Conservation (phyloP, 176 grass and related monocot genomes). For the Oryza coarctata region DNA sequence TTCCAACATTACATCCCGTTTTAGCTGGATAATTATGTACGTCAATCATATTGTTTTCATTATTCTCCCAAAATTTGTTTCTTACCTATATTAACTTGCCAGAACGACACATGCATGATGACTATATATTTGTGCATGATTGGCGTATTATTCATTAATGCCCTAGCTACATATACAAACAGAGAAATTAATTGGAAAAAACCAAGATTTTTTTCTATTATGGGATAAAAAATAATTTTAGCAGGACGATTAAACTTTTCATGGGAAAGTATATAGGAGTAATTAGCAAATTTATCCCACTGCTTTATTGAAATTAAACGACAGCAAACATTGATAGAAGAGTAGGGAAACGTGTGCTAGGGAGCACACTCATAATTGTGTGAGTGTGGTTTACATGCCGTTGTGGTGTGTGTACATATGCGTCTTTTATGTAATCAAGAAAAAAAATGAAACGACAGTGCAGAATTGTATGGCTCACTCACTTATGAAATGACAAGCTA, state of each 20-base stretch:
- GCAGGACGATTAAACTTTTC: neutral
- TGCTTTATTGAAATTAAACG: neutral
- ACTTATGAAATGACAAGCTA: too few relatives aligned
- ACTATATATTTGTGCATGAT: neutral
- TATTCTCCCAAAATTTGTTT: neutral
- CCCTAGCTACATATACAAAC: neutral
- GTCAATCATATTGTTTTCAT: neutral
- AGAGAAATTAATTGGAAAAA: neutral
- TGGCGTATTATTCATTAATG: neutral
- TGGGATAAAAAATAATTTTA: too few relatives aligned
- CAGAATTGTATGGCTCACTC: too few relatives aligned
- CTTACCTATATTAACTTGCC: neutral
- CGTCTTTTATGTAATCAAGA: too few relatives aligned
- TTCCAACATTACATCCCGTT: constrained; percentile 1
- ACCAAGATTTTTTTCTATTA: too few relatives aligned
- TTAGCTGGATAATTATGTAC: neutral
- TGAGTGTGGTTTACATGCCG: too few relatives aligned
- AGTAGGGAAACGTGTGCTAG: too few relatives aligned
- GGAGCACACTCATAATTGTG: too few relatives aligned
- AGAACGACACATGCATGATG: neutral
- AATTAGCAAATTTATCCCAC: neutral
- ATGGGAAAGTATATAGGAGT: neutral
- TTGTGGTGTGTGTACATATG: too few relatives aligned
- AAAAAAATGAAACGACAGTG: too few relatives aligned
- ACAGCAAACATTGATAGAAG: too few relatives aligned